A percentile compares a stretch with the other conserved stretches of the same genome.
Evolutionary conservation across 129 eudicot species (phyloP).

Genomic region (Helianthus tuberosus): DNA sequence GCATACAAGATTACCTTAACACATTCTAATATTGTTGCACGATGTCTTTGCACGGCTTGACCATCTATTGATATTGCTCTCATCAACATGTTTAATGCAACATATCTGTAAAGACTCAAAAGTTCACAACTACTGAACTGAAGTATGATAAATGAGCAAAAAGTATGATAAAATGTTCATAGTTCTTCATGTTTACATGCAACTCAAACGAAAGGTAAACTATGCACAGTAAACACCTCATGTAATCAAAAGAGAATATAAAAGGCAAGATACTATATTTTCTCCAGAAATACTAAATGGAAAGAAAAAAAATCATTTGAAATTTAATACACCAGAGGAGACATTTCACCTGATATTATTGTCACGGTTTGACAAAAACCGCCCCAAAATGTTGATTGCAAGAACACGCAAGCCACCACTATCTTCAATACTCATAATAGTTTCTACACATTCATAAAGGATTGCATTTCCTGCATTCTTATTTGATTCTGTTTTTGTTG

Average conservation of each 20-base stretch:
- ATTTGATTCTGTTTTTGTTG: conserved; percentile 96
- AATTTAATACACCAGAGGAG: conserved; percentile 1
- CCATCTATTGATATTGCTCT: conserved; percentile 85
- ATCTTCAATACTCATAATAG: conserved; percentile 95
- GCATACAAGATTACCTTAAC: conserved; percentile 71
- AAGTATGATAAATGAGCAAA: not conserved
- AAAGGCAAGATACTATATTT: not conserved
- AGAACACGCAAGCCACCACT: conserved; percentile 97
- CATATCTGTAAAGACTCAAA: conserved; percentile 61
- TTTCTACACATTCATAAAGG: conserved; percentile 95
- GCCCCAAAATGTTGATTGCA: conserved; percentile 96
- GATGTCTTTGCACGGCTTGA: conserved; percentile 99
- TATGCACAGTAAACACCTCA: conserved; percentile 11
- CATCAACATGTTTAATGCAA: conserved; percentile 95
- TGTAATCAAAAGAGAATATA: conserved; percentile 23
- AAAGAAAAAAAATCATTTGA: not conserved
- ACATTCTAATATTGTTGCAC: conserved; percentile 97
- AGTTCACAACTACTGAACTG: not conserved
- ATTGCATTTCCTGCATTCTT: conserved; percentile 98
- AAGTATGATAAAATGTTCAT: not conserved
- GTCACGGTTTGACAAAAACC: conserved; percentile 97
- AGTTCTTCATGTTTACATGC: conserved; percentile 9
- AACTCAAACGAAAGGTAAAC: conserved; percentile 1
- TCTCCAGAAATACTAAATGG: not conserved
- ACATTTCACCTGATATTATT: conserved; percentile 84